These are phyloP conservation scores for Sporobolomyces roseus DNA, from an alignment of 768 basidiomycete species.

Conservation along the genomic window DNA sequence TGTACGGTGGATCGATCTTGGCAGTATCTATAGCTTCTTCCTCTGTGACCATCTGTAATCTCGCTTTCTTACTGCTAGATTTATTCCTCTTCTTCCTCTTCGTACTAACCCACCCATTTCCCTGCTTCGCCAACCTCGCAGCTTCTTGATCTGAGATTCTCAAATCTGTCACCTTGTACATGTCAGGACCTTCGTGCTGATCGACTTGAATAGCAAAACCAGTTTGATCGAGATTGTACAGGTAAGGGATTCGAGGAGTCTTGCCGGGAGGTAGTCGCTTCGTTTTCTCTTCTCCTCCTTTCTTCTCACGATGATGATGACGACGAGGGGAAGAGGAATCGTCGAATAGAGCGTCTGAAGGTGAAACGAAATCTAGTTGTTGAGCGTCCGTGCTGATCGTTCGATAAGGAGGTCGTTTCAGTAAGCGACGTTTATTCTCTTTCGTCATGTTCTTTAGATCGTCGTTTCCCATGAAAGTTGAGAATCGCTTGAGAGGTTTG, in stretches of 20 bases:
- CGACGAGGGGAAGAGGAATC: background rate
- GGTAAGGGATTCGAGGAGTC: constrained; percentile 6
- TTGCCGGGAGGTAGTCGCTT: constrained; percentile 7
- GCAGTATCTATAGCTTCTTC: background rate
- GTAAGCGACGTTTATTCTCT: background rate
- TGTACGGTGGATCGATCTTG: background rate
- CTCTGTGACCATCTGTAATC: background rate
- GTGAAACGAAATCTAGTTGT: background rate
- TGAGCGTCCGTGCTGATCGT: background rate
- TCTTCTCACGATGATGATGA: no score
- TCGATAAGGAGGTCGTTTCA: background rate
- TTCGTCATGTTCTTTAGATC: background rate
- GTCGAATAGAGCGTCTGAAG: background rate
- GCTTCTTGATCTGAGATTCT: background rate
- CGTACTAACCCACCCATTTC: background rate
- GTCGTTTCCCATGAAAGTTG: constrained; percentile 5
- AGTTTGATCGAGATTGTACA: background rate
- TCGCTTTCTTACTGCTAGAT: background rate
- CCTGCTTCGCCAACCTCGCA: background rate
- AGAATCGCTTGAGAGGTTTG: background rate
- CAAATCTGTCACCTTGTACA: background rate
- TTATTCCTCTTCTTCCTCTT: background rate
- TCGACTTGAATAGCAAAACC: constrained; percentile 2
- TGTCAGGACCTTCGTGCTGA: no score
- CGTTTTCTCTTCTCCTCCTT: background rate